These are phyloP conservation scores for Neonothopanus nambi DNA, from an alignment of 1,284 basidiomycete genomes.

Conservation along the genomic window DNA sequence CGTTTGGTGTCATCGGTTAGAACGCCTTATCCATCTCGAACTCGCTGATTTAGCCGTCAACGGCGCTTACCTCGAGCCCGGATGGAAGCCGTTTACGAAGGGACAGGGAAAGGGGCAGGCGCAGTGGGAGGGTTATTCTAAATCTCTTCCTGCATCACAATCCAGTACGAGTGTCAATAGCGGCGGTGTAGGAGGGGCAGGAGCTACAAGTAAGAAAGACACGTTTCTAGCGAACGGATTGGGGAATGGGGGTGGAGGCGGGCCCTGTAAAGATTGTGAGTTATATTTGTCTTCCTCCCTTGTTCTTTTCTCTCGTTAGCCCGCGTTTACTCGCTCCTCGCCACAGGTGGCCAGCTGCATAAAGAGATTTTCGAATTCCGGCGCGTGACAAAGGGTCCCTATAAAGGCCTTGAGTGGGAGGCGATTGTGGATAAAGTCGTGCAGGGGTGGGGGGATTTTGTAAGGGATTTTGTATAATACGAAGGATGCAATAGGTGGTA, in stretches of 20 bases:
- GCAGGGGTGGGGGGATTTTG: conserved; percentile 72
- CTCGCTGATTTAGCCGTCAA: conserved; percentile 64
- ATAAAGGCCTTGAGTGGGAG: conserved; percentile 72
- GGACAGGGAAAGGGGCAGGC: conserved; percentile 14
- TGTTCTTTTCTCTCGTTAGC: not conserved
- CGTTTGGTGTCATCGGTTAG: conserved; percentile 46
- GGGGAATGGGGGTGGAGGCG: conserved; percentile 18
- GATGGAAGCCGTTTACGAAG: conserved; percentile 34
- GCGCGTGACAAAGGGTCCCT: conserved; percentile 47
- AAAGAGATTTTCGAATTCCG: conserved; percentile 76
- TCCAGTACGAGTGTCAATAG: not conserved
- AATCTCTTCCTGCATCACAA: not conserved
- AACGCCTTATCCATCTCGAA: conserved; percentile 76
- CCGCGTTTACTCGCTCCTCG: too few species aligned
- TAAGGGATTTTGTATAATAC: conserved; percentile 32
- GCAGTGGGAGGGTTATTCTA: not conserved
- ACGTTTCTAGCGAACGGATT: conserved; percentile 16
- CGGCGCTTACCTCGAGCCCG: conserved; percentile 55
- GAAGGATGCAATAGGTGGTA: too few species aligned
- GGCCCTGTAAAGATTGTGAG: conserved; percentile 21
- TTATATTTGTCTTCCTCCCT: conserved; percentile 9
- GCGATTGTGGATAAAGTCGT: conserved; percentile 70
- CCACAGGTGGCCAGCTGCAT: conserved; percentile 49
- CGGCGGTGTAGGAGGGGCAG: too few species aligned
- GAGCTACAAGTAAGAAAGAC: conserved; percentile 14